Conservation (phyloP, 352 stramenopile genomes). For the Phytopythium chamaehyphon region DNA sequence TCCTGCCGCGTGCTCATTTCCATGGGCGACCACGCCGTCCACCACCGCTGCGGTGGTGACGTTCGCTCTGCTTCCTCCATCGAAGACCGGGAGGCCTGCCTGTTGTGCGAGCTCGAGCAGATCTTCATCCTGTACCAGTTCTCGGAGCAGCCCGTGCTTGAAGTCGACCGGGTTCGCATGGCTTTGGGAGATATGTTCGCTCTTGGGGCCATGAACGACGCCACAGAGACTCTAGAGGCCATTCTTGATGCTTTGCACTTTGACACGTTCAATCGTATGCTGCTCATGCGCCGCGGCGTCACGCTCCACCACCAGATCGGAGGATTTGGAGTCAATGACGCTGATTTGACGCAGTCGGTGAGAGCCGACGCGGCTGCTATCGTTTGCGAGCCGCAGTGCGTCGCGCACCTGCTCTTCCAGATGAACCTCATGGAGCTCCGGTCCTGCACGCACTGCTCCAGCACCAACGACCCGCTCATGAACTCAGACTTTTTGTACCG, state of each 20-base stretch:
- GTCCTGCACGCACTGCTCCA: conserved; percentile 49
- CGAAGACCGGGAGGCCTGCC: conserved; percentile 22
- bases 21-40: conserved; percentile 70
- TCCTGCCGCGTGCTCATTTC: conserved; percentile 79
- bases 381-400: conserved; percentile 74
- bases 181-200: conserved; percentile 61
- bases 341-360: conserved; percentile 48
- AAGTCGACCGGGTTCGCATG: conserved; percentile 66
- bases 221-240: conserved; percentile 77
- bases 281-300: conserved; percentile 33
- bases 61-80: conserved; percentile 17
- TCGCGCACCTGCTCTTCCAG: conserved; percentile 80
- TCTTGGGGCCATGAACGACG: conserved; percentile 84
- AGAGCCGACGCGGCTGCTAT: conserved; percentile 57
- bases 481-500: conserved; percentile 84
- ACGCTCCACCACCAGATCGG: conserved; percentile 2
- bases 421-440: conserved; percentile 86
- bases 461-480: conserved; percentile 73
- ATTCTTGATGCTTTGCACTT: conserved; percentile 76
- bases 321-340: conserved; percentile 15
- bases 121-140: conserved; percentile 87
- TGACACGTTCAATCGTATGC: conserved; percentile 77
- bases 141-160: conserved; percentile 65
- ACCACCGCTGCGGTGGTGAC: conserved; percentile 53
- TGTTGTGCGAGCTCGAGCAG: conserved; percentile 83